phyloP scores from a whole-genome alignment of 2,329 filamentous ascomycete species.

The Aureobasidium pullulans region DNA sequence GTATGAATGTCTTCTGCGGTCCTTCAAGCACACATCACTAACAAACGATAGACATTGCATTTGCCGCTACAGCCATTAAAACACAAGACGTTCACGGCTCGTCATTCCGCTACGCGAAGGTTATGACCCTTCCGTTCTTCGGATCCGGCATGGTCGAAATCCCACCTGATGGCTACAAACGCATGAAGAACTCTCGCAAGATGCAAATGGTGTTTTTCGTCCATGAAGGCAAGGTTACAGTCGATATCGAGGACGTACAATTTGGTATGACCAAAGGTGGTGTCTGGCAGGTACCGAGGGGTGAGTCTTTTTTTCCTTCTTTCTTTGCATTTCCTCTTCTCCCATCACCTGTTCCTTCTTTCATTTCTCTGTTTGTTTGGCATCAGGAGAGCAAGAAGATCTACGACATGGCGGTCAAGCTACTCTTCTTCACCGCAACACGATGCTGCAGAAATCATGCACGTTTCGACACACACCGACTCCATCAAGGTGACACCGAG shows the following conservation, averaged over 20 bases:
- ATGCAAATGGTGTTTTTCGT: constrained; percentile 99
- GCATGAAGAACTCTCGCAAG: constrained; percentile 82
- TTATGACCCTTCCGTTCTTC: constrained; percentile 76
- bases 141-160: constrained; percentile 86
- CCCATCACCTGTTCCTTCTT: no score
- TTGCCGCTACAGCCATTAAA: constrained; percentile 49
- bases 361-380: neutral
- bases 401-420: neutral
- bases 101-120: constrained; percentile 82
- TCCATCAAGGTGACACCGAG: constrained; percentile 1
- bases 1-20: constrained; percentile 23
- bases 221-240: constrained; percentile 70
- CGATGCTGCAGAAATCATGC: neutral
- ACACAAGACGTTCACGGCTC: constrained; percentile 54
- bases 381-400: no score
- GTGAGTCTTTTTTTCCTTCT: constrained; percentile 46
- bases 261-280: constrained; percentile 85
- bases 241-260: constrained; percentile 64
- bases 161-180: constrained; percentile 74
- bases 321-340: constrained; percentile 5
- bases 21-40: neutral
- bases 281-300: constrained; percentile 90
- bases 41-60: constrained; percentile 48
- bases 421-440: neutral
- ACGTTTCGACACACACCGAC: neutral